Percentiles rank a stretch among this genome's conserved stretches.
Evolutionary conservation across 1,284 basidiomycete genomes (phyloP).

Genomic region (Ustilago shanxiensis): DNA sequence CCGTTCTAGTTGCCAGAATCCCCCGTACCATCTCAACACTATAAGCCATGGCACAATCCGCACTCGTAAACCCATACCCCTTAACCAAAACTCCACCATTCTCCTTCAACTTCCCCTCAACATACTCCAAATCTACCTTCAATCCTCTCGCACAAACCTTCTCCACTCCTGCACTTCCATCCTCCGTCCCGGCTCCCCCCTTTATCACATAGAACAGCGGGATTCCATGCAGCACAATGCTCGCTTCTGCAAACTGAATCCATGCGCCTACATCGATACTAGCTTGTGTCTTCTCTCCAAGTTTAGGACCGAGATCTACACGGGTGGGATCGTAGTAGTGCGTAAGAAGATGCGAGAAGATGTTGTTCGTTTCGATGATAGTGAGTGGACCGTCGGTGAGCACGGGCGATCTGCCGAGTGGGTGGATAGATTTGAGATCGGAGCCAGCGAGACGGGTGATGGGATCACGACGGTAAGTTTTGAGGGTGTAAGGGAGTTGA

Average conservation of each 20-base stretch:
- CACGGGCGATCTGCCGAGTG: slow-evolving; percentile 46
- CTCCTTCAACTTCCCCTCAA: slow-evolving; percentile 24
- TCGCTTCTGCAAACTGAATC: slow-evolving; percentile 44
- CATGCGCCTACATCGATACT: slow-evolving; percentile 33
- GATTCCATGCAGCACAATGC: slow-evolving; percentile 34
- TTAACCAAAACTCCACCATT: slow-evolving; percentile 28
- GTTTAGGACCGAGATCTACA: slow-evolving; percentile 21
- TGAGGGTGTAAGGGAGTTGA: slow-evolving; percentile 25
- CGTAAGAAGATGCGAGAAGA: slow-evolving; percentile 33
- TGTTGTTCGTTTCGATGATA: slow-evolving; percentile 42
- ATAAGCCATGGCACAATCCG: slow-evolving; percentile 46
- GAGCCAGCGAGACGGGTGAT: slow-evolving; percentile 34
- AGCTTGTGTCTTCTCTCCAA: slow-evolving; percentile 25
- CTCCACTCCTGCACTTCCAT: slow-evolving; percentile 19
- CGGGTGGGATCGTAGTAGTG: slow-evolving; percentile 35
- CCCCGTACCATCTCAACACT: slow-evolving; percentile 34
- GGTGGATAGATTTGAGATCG: slow-evolving; percentile 39
- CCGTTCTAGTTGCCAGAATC: slow-evolving; percentile 9
- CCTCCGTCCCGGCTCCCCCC: slow-evolving; percentile 20
- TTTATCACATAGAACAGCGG: slow-evolving; percentile 37
- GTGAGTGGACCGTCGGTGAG: slow-evolving; percentile 33
- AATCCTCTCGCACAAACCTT: slow-evolving; percentile 29
- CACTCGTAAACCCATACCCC: slow-evolving; percentile 29
- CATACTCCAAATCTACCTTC: slow-evolving; percentile 29
- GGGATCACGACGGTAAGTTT: slow-evolving; percentile 36